Conservation (phyloP, 164 flowering plant genomes). For the Santalum album region DNA sequence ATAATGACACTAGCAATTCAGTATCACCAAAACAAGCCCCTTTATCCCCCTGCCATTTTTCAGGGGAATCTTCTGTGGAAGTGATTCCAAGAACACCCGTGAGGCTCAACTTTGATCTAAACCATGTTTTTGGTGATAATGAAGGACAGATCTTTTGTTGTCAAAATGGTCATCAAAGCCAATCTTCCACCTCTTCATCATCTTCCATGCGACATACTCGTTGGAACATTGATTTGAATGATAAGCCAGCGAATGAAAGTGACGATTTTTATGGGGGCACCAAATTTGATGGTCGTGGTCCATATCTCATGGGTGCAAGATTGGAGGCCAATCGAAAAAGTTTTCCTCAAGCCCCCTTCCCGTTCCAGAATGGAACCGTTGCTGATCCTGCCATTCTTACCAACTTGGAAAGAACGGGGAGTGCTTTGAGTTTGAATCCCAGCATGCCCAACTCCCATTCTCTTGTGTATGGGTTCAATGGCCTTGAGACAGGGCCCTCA, state of each 20-base stretch:
- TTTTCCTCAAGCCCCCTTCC: constrained; percentile 20
- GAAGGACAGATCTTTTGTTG: constrained; percentile 24
- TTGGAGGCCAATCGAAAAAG: constrained; percentile 46
- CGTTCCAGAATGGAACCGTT: constrained; percentile 42
- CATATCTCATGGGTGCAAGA: constrained; percentile 65
- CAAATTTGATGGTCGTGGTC: constrained; percentile 37
- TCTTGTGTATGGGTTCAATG: constrained; percentile 32
- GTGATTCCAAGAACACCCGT: constrained; percentile 50
- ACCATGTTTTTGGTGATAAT: constrained; percentile 44
- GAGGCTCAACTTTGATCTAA: constrained; percentile 56
- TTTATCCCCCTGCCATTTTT: constrained; percentile 37
- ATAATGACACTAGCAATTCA: constrained; percentile 17
- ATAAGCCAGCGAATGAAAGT: too few species aligned
- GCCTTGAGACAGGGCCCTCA: constrained; percentile 20
- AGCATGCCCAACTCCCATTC: constrained; percentile 28
- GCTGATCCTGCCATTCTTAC: constrained; percentile 26
- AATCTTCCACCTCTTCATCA: constrained; percentile 71
- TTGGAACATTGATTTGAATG: constrained; percentile 78
- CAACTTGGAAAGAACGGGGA: constrained; percentile 25
- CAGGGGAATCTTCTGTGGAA: constrained; percentile 57
- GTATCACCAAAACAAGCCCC: constrained; percentile 23
- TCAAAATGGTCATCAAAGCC: constrained; percentile 37
- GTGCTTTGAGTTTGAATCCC: constrained; percentile 33
- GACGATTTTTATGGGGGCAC: constrained; percentile 21
- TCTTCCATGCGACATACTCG: constrained; percentile 50